Evolutionary conservation across 306 rosid genomes (phyloP).

Genomic region (Casuarina cunninghamiana): DNA sequence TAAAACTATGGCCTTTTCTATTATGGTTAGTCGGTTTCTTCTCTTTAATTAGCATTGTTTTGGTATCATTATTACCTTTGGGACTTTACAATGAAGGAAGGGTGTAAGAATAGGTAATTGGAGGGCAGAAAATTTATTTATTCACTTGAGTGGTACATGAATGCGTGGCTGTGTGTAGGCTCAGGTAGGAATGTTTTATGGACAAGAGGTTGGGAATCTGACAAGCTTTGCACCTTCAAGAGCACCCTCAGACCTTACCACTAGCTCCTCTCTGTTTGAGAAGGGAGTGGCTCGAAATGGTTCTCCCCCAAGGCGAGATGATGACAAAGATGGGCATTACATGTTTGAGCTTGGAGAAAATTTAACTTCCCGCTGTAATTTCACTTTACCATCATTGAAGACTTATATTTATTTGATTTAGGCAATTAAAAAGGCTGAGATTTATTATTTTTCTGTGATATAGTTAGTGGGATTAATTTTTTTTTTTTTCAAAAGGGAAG

Average conservation of each 20-base stretch:
- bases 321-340: constrained; percentile 99
- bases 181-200: constrained; percentile 99
- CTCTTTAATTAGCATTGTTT: neutral
- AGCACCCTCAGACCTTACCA: constrained; percentile 66
- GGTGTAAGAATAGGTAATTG: constrained; percentile 20
- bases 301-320: constrained; percentile 97
- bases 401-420: constrained; percentile 20
- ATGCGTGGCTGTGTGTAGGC: constrained; percentile 99
- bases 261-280: constrained; percentile 56
- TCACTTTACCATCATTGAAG: constrained; percentile 62
- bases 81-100: neutral
- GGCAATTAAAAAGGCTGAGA: neutral
- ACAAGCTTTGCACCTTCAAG: constrained; percentile 79
- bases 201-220: constrained; percentile 89
- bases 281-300: constrained; percentile 88
- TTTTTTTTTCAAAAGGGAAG: neutral
- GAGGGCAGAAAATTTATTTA: constrained; percentile 29
- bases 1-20: constrained; percentile 18
- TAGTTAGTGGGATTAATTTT: neutral
- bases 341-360: constrained; percentile 95
- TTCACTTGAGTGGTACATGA: constrained; percentile 61
- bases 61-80: neutral
- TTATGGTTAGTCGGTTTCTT: neutral
- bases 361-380: constrained; percentile 98
- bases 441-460: neutral